Evolutionary conservation across 2,329 filamentous ascomycete species (phyloP).

Genomic region (Volutella citrinella): DNA sequence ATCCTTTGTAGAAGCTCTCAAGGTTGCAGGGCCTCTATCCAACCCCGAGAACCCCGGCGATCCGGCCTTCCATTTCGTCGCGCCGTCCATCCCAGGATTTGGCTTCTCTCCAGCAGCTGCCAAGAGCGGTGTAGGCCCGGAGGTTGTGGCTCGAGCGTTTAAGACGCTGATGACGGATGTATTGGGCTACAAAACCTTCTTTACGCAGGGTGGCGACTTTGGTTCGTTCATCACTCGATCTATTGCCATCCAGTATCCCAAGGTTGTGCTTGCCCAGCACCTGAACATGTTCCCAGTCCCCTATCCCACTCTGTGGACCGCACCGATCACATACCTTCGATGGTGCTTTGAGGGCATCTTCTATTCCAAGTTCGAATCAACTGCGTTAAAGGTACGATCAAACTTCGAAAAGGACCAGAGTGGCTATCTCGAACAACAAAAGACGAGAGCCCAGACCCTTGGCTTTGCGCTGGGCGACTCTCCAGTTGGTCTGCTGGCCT

Average conservation of each 20-base stretch:
- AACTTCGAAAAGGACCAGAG: conserved; percentile 25
- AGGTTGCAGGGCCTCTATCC: conserved; percentile 47
- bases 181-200: conserved; percentile 3
- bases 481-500: conserved; percentile 65
- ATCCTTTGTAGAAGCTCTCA: conserved; percentile 60
- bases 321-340: conserved; percentile 1
- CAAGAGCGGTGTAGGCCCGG: conserved; percentile 64
- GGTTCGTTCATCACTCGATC: conserved; percentile 61
- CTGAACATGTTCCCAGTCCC: conserved; percentile 7
- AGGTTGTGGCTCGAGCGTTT: conserved; percentile 41
- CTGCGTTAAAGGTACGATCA: conserved; percentile 58
- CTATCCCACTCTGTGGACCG: neutral
- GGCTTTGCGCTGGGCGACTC: conserved; percentile 65
- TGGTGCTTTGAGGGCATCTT: conserved; percentile 1
- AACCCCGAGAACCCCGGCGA: conserved; percentile 21
- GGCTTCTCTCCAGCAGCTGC: conserved; percentile 50
- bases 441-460: conserved; percentile 67
- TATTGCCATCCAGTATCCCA: conserved; percentile 56
- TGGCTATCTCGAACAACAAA: conserved; percentile 31
- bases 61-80: conserved; percentile 48
- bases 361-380: conserved; percentile 13
- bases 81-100: conserved; percentile 46
- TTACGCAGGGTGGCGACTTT: conserved; percentile 65
- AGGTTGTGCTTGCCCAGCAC: conserved; percentile 2
- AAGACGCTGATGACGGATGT: conserved; percentile 16